Evolutionary conservation across 345 rosid species (phyloP).

Genomic region (Hevea brasiliensis): DNA sequence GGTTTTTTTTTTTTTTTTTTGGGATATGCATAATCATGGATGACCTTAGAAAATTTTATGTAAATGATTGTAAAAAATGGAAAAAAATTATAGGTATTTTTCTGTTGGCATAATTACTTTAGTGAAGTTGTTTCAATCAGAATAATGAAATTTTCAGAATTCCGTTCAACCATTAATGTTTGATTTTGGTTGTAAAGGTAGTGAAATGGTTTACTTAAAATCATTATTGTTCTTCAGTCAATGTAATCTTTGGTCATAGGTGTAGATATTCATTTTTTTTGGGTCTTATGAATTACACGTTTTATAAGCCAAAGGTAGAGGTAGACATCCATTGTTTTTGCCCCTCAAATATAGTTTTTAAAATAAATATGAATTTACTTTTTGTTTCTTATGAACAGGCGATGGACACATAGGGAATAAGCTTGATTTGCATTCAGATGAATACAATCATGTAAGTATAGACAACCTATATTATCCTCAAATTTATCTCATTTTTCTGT

Average conservation of each 20-base stretch:
- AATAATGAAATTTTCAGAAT: neutral
- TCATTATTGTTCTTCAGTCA: neutral
- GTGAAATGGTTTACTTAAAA: neutral
- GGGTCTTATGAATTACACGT: neutral
- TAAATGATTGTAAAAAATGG: neutral
- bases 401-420: conserved; percentile 32
- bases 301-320: neutral
- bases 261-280: neutral
- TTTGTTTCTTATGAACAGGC: conserved; percentile 35
- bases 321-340: neutral
- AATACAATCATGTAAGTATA: conserved; percentile 42
- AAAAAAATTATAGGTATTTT: neutral
- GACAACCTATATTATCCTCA: conserved; percentile 3
- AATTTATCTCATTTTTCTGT: neutral
- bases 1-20: neutral
- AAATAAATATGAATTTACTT: neutral
- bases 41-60: neutral
- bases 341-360: neutral
- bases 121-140: neutral
- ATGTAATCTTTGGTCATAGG: neutral
- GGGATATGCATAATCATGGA: neutral
- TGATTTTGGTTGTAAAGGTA: neutral
- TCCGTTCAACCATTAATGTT: neutral
- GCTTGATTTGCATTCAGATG: conserved; percentile 39
- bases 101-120: neutral